A percentile compares a stretch with the other conserved stretches of the same genome.
These are phyloP conservation scores for Ogataea trehalophila DNA, from an alignment of 805 yeast species.

Conservation along the genomic window DNA sequence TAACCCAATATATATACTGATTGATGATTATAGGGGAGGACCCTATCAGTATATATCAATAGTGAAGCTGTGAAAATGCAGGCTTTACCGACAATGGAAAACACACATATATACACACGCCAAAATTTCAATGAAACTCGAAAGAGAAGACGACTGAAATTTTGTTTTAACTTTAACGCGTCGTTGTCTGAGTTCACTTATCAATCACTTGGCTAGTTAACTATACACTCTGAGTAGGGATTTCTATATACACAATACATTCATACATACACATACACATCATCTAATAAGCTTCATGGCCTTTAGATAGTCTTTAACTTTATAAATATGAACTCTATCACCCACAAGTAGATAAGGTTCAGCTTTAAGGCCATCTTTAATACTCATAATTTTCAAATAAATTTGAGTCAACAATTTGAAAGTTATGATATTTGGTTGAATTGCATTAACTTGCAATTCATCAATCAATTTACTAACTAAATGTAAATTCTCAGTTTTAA, in stretches of 20 bases:
- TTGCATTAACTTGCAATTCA: constrained; percentile 28
- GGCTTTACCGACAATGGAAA: too few species aligned
- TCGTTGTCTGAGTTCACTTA: too few species aligned
- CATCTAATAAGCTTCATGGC: constrained; percentile 5
- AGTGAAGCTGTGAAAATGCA: too few species aligned
- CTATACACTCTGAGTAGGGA: too few species aligned
- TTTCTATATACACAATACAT: background rate
- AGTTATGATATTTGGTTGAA: constrained; percentile 27
- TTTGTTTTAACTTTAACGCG: too few species aligned
- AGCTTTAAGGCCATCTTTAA: constrained; percentile 13
- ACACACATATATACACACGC: too few species aligned
- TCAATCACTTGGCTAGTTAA: too few species aligned
- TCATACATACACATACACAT: background rate
- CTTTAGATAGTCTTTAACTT: constrained; percentile 18
- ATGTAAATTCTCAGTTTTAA: constrained; percentile 22
- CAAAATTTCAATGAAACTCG: too few species aligned
- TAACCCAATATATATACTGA: too few species aligned
- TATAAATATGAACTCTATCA: constrained; percentile 22
- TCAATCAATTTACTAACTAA: constrained; percentile 20
- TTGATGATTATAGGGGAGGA: too few species aligned
- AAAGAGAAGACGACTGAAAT: too few species aligned
- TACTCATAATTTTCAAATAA: constrained; percentile 27
- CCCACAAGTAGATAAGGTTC: constrained; percentile 29
- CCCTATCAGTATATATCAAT: too few species aligned
- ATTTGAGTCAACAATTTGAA: constrained; percentile 22